Percentiles rank a stretch among this genome's conserved stretches.
Evolutionary conservation across 805 yeast species (phyloP).

Genomic region (Zygotorulaspora sp.): DNA sequence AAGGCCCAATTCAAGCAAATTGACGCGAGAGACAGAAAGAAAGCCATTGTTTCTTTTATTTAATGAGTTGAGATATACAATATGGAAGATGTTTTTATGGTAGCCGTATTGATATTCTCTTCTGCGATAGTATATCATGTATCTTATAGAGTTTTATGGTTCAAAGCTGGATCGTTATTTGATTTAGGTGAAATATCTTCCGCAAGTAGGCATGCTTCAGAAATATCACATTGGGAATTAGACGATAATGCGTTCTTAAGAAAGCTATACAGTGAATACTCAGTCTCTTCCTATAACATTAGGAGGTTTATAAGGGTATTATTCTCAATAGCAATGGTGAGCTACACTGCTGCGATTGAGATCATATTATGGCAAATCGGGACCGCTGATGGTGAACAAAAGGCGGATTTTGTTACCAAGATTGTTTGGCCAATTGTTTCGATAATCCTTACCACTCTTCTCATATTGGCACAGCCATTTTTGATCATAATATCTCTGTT

Average conservation of each 20-base stretch:
- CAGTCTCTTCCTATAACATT: slow-evolving; percentile 27
- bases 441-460: slow-evolving; percentile 16
- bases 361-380: slow-evolving; percentile 33
- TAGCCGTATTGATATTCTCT: slow-evolving; percentile 5
- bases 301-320: slow-evolving; percentile 19
- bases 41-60: not conserved
- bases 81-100: slow-evolving; percentile 15
- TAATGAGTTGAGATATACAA: not conserved
- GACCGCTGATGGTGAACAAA: slow-evolving; percentile 19
- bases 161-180: slow-evolving; percentile 19
- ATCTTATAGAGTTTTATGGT: slow-evolving; percentile 15
- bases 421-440: slow-evolving; percentile 31
- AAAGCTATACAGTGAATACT: slow-evolving; percentile 31
- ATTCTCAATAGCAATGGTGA: slow-evolving; percentile 28
- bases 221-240: slow-evolving; percentile 12
- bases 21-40: not conserved
- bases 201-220: slow-evolving; percentile 3
- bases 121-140: slow-evolving; percentile 9
- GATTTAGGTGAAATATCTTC: slow-evolving; percentile 19
- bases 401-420: slow-evolving; percentile 21
- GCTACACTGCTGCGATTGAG: slow-evolving; percentile 30
- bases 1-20: not conserved
- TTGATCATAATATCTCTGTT: slow-evolving; percentile 27
- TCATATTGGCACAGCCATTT: slow-evolving; percentile 32
- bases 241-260: slow-evolving; percentile 22